phyloP scores from a whole-genome alignment of 768 basidiomycete genomes.

The Rhodosporidiobolus sp. region DNA sequence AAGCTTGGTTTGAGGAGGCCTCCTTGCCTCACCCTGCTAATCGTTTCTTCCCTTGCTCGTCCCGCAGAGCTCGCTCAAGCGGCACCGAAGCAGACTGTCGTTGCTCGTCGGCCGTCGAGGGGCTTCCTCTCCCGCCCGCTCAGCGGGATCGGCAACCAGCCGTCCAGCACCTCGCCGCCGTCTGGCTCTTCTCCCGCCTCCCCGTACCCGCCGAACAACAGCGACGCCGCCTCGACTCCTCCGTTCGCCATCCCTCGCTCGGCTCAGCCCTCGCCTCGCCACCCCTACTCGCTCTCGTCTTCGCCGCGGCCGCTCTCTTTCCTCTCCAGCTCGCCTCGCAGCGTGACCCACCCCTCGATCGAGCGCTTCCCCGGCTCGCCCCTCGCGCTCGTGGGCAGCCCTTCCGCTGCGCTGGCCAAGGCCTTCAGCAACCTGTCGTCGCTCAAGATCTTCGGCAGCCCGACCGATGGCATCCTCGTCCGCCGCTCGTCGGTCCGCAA shows the following conservation, averaged over 20 bases:
- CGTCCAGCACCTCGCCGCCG: constrained; percentile 45
- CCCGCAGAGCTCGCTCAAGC: constrained; percentile 50
- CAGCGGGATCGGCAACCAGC: constrained; percentile 46
- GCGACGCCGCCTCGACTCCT: constrained; percentile 48
- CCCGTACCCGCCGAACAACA: constrained; percentile 37
- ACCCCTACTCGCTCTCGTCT: constrained; percentile 37
- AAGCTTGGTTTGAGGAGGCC: constrained; percentile 42
- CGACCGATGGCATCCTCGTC: constrained; percentile 44
- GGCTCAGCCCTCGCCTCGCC: constrained; percentile 27
- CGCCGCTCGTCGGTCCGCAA: constrained; percentile 40
- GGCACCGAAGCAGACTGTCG: constrained; percentile 45
- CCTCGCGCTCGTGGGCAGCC: constrained; percentile 45
- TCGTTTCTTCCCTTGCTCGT: no score
- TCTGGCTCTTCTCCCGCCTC: constrained; percentile 47
- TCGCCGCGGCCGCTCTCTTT: constrained; percentile 42
- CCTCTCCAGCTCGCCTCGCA: constrained; percentile 40
- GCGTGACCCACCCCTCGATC: constrained; percentile 25
- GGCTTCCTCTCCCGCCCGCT: constrained; percentile 40
- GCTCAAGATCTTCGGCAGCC: constrained; percentile 49
- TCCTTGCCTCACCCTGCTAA: background rate
- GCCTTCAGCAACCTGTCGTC: constrained; percentile 49
- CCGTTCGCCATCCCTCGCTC: constrained; percentile 47
- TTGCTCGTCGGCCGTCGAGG: constrained; percentile 47
- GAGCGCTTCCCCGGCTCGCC: constrained; percentile 43
- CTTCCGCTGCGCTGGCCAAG: constrained; percentile 48